These are phyloP conservation scores for Dactylorhiza incarnata DNA, from an alignment of 106 monocot genomes.

Conservation along the genomic window DNA sequence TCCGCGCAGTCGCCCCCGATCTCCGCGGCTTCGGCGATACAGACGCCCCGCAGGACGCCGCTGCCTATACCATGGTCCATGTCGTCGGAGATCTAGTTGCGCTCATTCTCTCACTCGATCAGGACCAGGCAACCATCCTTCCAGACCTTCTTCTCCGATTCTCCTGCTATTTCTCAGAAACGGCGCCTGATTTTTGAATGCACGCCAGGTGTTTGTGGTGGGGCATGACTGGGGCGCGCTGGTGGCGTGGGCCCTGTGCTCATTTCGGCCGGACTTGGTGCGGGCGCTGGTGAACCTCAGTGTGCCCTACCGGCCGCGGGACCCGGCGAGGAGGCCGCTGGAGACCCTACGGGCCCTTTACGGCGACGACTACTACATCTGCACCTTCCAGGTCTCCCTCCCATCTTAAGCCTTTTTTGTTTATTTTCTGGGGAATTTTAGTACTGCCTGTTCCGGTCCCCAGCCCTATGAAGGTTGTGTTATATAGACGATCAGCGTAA, in stretches of 20 bases:
- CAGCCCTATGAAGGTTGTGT: no score
- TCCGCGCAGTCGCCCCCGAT: slow-evolving; percentile 51
- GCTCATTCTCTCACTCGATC: slow-evolving; percentile 31
- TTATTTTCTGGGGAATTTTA: no score
- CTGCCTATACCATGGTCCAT: slow-evolving; percentile 28
- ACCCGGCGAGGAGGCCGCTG: slow-evolving; percentile 20
- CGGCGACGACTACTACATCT: slow-evolving; percentile 38
- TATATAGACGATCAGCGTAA: no score
- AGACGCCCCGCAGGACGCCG: slow-evolving; percentile 15
- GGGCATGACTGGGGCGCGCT: slow-evolving; percentile 73
- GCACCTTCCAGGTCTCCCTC: slow-evolving; percentile 35
- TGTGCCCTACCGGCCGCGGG: slow-evolving; percentile 17
- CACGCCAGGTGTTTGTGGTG: slow-evolving; percentile 53
- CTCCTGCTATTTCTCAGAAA: no score
- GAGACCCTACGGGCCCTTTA: slow-evolving; percentile 11
- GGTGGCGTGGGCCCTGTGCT: slow-evolving; percentile 48
- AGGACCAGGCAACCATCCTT: slow-evolving; percentile 23
- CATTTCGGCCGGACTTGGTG: slow-evolving; percentile 51
- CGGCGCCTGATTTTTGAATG: neutral
- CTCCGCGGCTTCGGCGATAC: slow-evolving; percentile 62
- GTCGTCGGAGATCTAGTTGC: slow-evolving; percentile 35
- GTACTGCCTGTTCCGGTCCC: no score
- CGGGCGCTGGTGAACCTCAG: slow-evolving; percentile 45
- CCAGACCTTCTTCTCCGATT: neutral
- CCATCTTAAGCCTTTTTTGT: no score